Evolutionary conservation across 2,329 filamentous ascomycete genomes (phyloP).

Genomic region (Epichloe bromicola): DNA sequence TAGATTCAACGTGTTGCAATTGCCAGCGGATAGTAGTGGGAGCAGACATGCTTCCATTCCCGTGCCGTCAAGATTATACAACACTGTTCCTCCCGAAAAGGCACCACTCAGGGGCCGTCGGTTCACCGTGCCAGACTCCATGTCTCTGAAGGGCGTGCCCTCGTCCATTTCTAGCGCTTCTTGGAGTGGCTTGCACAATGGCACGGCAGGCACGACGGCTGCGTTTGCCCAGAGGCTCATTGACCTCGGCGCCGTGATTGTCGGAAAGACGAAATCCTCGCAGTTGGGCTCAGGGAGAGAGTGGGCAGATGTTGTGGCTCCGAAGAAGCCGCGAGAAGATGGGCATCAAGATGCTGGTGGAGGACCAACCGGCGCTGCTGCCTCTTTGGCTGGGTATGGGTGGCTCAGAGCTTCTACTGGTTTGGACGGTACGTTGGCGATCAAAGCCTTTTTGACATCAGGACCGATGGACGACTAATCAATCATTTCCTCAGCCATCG

Average conservation of each 20-base stretch:
- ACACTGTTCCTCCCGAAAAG: slow-evolving; percentile 12
- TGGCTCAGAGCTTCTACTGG: slow-evolving; percentile 28
- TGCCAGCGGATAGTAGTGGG: background rate
- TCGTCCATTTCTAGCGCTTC: slow-evolving; percentile 45
- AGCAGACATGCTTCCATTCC: slow-evolving; percentile 16
- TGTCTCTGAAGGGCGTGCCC: slow-evolving; percentile 32
- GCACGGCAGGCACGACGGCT: slow-evolving; percentile 30
- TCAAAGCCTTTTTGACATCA: too few relatives aligned
- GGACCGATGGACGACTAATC: background rate
- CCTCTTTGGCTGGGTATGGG: slow-evolving; percentile 24
- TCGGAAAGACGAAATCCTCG: slow-evolving; percentile 39
- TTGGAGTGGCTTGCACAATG: slow-evolving; percentile 39
- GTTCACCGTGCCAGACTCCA: slow-evolving; percentile 21
- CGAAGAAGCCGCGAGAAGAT: slow-evolving; percentile 34
- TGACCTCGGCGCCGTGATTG: slow-evolving; percentile 42
- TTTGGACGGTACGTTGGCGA: slow-evolving; percentile 20
- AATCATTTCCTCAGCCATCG: slow-evolving; percentile 6
- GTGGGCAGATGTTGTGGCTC: slow-evolving; percentile 26
- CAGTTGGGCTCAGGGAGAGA: slow-evolving; percentile 34
- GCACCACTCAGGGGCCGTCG: slow-evolving; percentile 26
- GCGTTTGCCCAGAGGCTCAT: slow-evolving; percentile 41
- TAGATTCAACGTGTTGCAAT: slow-evolving; percentile 3
- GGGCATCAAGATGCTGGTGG: slow-evolving; percentile 25
- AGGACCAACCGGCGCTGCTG: slow-evolving; percentile 25
- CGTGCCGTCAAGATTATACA: slow-evolving; percentile 26